phyloP scores from a whole-genome alignment of 495 filamentous ascomycete species.

The Gamarada debralockiae region DNA sequence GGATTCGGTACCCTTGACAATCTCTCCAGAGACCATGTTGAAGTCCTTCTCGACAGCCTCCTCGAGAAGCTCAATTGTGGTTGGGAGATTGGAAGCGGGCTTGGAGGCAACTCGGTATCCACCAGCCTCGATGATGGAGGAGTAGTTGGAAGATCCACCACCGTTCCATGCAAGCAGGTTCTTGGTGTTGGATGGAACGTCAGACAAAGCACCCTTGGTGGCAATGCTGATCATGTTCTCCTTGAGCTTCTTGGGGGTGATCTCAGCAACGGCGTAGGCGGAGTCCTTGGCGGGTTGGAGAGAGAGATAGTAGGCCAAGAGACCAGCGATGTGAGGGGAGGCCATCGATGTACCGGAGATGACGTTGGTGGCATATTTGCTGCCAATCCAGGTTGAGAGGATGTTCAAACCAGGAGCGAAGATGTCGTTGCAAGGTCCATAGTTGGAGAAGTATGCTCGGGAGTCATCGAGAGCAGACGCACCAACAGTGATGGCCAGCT shows the following conservation, averaged over 20 bases:
- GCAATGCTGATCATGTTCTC: constrained; percentile 77
- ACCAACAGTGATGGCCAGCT: constrained; percentile 92
- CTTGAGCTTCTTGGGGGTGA: constrained; percentile 96
- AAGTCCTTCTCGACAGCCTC: constrained; percentile 57
- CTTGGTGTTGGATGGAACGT: constrained; percentile 80
- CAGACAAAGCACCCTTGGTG: constrained; percentile 72
- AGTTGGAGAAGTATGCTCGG: constrained; percentile 99
- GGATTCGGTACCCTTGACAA: constrained; percentile 43
- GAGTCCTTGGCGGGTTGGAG: constrained; percentile 88
- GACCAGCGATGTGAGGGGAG: constrained; percentile 93
- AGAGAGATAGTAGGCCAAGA: constrained; percentile 95
- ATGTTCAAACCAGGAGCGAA: constrained; percentile 98
- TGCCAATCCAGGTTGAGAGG: constrained; percentile 95
- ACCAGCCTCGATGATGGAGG: constrained; percentile 71
- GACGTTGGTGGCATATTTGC: constrained; percentile 89
- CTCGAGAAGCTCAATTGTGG: constrained; percentile 51
- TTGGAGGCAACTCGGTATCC: constrained; percentile 44
- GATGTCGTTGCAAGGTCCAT: constrained; percentile 98
- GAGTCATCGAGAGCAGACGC: constrained; percentile 90
- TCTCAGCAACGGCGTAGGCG: constrained; percentile 79
- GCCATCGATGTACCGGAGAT: constrained; percentile 99
- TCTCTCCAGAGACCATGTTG: constrained; percentile 48
- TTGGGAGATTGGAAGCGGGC: constrained; percentile 21
- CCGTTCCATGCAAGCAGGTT: constrained; percentile 98
- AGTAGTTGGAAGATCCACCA: constrained; percentile 88